Evolutionary conservation across 176 grass and related monocot species (phyloP).

Genomic region (Bolboschoenus planiculmis): DNA sequence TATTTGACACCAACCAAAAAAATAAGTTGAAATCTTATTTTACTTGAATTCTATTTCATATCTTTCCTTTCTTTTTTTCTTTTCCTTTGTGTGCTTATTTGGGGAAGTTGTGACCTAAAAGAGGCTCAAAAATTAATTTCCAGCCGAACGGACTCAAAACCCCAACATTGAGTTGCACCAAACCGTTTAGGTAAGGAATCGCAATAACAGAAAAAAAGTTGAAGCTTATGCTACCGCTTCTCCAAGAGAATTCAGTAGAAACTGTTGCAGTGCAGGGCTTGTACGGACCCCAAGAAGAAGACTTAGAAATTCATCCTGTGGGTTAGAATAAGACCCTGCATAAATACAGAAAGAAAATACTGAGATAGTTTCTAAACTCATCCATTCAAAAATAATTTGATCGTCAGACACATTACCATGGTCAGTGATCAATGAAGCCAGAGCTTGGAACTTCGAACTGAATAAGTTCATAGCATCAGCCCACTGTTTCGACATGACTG

Average conservation of each 20-base stretch:
- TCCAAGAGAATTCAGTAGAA: slow-evolving; percentile 82
- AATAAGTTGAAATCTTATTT: not conserved
- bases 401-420: slow-evolving; percentile 52
- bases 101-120: not conserved
- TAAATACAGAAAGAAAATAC: not conserved
- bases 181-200: slow-evolving; percentile 16
- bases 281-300: slow-evolving; percentile 72
- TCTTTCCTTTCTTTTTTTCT: too few species aligned
- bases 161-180: not conserved
- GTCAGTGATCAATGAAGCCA: slow-evolving; percentile 62
- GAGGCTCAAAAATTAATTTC: not conserved
- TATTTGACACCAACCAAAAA: slow-evolving; percentile 21
- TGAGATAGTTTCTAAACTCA: not conserved
- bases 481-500: slow-evolving; percentile 93
- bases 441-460: slow-evolving; percentile 62
- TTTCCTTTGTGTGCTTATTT: not conserved
- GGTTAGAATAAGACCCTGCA: slow-evolving; percentile 63
- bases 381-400: slow-evolving; percentile 2
- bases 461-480: slow-evolving; percentile 70
- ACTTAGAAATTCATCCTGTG: slow-evolving; percentile 84
- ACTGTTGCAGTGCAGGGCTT: slow-evolving; percentile 88
- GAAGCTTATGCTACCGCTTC: slow-evolving; percentile 53
- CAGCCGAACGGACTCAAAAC: not conserved
- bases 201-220: not conserved
- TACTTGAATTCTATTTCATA: not conserved